phyloP scores from a whole-genome alignment of 2,329 filamentous ascomycete genomes.

The Diaporthe capsici region DNA sequence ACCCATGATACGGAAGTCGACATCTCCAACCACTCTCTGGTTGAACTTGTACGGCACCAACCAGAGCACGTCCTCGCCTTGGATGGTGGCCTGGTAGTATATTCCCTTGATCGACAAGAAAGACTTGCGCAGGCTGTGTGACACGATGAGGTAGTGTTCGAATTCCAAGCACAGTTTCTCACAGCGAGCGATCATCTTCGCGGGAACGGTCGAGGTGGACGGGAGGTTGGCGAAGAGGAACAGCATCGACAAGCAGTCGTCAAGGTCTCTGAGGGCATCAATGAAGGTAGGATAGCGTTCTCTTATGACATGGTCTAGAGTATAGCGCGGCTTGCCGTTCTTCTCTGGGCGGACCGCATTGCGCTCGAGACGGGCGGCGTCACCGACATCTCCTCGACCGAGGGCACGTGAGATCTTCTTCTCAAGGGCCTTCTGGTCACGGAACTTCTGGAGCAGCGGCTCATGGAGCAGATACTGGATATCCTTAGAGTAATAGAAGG shows the following conservation, averaged over 20 bases:
- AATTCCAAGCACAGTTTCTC: slow-evolving; percentile 95
- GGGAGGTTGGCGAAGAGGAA: slow-evolving; percentile 98
- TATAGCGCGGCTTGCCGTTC: slow-evolving; percentile 90
- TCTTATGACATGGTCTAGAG: slow-evolving; percentile 95
- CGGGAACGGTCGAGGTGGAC: slow-evolving; percentile 88
- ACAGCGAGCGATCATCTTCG: slow-evolving; percentile 96
- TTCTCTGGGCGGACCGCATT: slow-evolving; percentile 92
- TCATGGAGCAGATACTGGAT: slow-evolving; percentile 99
- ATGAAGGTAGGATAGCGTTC: slow-evolving; percentile 98
- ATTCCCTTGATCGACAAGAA: slow-evolving; percentile 99
- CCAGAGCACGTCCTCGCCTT: slow-evolving; percentile 97
- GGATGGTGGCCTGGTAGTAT: slow-evolving; percentile 98
- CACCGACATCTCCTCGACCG: slow-evolving; percentile 89
- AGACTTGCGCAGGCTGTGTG: slow-evolving; percentile 92
- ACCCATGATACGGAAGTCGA: slow-evolving; percentile 99
- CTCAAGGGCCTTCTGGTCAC: slow-evolving; percentile 95
- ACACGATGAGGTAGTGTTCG: slow-evolving; percentile 96
- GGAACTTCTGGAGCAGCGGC: slow-evolving; percentile 92
- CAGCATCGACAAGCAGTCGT: slow-evolving; percentile 96
- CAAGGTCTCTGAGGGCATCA: slow-evolving; percentile 92
- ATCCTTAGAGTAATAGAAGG: slow-evolving; percentile 93
- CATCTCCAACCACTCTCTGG: slow-evolving; percentile 91
- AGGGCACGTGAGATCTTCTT: slow-evolving; percentile 97
- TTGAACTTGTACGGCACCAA: slow-evolving; percentile 98
- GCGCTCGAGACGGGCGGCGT: slow-evolving; percentile 87